Conservation (phyloP, 352 stramenopile genomes). For the Globisporangium irregulare region DNA sequence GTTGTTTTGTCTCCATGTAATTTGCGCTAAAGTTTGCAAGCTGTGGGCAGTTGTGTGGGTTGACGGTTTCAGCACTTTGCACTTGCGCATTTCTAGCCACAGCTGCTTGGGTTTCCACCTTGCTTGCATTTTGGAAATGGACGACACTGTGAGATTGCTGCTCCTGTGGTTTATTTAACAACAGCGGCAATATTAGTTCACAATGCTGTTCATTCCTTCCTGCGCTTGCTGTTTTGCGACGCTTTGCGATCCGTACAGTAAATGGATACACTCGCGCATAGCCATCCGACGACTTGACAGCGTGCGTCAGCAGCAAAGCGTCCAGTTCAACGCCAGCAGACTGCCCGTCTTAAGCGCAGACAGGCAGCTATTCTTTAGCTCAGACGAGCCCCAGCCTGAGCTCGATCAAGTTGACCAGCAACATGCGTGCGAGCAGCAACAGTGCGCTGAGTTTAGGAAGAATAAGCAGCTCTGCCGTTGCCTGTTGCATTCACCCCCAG, state of each 20-base stretch:
- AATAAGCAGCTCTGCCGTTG: background rate
- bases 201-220: too few species aligned
- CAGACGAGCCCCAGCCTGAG: background rate
- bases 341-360: background rate
- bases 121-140: background rate
- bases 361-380: background rate
- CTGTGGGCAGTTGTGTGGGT: background rate
- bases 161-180: background rate
- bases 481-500: background rate
- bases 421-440: background rate
- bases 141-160: background rate
- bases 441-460: background rate
- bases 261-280: background rate
- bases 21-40: background rate
- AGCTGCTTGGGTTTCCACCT: background rate
- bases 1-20: background rate
- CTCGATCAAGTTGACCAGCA: background rate
- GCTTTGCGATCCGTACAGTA: background rate
- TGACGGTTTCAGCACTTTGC: background rate
- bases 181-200: too few species aligned
- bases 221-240: background rate
- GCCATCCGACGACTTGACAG: background rate
- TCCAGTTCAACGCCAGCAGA: background rate
- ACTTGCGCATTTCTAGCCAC: background rate
- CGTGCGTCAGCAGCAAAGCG: background rate